Evolutionary conservation across 768 basidiomycete genomes (phyloP).

Genomic region (Boletus rubropictus): DNA sequence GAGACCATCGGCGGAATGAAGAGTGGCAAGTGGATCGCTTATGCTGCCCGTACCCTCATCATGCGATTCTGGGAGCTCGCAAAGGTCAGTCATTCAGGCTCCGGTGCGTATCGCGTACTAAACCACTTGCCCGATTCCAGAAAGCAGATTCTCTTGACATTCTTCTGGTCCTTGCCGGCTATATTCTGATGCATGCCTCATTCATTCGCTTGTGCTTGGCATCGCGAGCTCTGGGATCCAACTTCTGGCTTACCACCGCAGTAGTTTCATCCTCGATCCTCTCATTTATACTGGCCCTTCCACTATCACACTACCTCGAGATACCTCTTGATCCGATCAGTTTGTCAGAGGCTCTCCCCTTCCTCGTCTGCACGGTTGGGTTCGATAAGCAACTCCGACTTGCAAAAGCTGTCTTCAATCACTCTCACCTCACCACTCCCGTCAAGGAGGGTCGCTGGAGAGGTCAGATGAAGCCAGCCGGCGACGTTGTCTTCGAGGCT

Average conservation of each 20-base stretch:
- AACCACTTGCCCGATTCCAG: slow-evolving; percentile 33
- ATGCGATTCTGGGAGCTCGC: slow-evolving; percentile 82
- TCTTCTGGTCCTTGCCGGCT: slow-evolving; percentile 87
- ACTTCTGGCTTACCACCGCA: slow-evolving; percentile 62
- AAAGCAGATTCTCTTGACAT: slow-evolving; percentile 97
- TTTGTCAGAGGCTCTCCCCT: slow-evolving; percentile 92
- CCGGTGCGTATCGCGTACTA: not conserved
- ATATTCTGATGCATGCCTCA: slow-evolving; percentile 91
- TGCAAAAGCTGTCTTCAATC: slow-evolving; percentile 82
- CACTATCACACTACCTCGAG: slow-evolving; percentile 65
- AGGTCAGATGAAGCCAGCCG: slow-evolving; percentile 64
- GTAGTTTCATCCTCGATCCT: slow-evolving; percentile 78
- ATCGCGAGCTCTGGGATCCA: slow-evolving; percentile 78
- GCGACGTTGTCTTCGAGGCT: slow-evolving; percentile 79
- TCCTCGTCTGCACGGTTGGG: slow-evolving; percentile 95
- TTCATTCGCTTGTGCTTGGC: slow-evolving; percentile 89
- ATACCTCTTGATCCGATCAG: slow-evolving; percentile 91
- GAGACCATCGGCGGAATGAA: slow-evolving; percentile 66
- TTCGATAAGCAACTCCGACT: slow-evolving; percentile 97
- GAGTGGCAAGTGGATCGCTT: slow-evolving; percentile 83
- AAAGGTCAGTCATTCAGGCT: slow-evolving; percentile 45
- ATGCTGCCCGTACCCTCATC: slow-evolving; percentile 71
- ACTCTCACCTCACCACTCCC: slow-evolving; percentile 54
- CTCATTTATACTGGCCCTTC: slow-evolving; percentile 79
- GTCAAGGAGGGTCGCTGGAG: slow-evolving; percentile 35